Base-by-base conservation (phyloP, 306 rosid genomes). In the Vicia villosa region DNA sequence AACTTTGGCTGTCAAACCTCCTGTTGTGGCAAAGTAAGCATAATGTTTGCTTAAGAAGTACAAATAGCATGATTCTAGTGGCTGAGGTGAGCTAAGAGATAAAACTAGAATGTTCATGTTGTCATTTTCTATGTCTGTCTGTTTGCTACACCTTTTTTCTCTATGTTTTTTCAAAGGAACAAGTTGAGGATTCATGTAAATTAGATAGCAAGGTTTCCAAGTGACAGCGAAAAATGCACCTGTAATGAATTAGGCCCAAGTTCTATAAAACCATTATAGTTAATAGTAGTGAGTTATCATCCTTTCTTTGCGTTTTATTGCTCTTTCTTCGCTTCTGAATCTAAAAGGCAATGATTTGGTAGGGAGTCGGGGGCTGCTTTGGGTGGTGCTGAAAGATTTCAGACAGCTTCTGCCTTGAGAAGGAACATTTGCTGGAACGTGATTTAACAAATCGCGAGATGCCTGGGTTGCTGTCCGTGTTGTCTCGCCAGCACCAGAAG, bases 301-400 rank as follows among this genome's bases (percentile, higher is more conserved):
- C n/a, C n/a, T n/a, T 89, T 95, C 96, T 83, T 83, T 91, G 51
- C 95, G 90, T 70, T 95, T 95, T 67, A 77, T 88, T 57, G 86
- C 99, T 86, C 99, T 89, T 83, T 89, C 96, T 73, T 89, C 95
- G 79, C 91, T 95, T 85, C 72, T 86, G 76, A 94, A 81, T 72
- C 66, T 91, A 67, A 91, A 95, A 51, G 97, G 92, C 20, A 81
- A 71, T 56, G 80, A 59, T 67, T 13, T 50, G 28, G 86, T 83
- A 42, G 84, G 66, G 69, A 88, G 5, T 55, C 68, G 80, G 46
- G 72, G 73, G 67, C 64, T 87, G 77, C 63, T 73, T 66, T 76
- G 75, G 69, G 69, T 70, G 79, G 82, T 72, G 82, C 66, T 57
- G 38, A 85, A 75, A 38, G 87, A 75, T 72, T 75, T 75, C 43